Evolutionary conservation across 768 basidiomycete species (phyloP).

Genomic region (Hortiboletus campestris): DNA sequence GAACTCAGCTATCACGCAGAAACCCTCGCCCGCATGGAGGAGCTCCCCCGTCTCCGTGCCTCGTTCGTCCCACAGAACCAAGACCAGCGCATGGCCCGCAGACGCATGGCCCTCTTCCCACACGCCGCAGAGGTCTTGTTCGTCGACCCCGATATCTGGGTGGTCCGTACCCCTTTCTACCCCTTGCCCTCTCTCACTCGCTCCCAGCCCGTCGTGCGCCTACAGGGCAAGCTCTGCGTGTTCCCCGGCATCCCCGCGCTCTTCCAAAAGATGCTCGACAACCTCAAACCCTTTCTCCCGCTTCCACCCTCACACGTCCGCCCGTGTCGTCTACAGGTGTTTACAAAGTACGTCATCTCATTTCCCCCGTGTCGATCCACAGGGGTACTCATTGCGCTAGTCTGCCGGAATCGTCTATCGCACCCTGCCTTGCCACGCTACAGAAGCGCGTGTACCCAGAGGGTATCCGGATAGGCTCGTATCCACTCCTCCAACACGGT

Average conservation of each 20-base stretch:
- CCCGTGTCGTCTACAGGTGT: slow-evolving; percentile 78
- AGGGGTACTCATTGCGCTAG: slow-evolving; percentile 27
- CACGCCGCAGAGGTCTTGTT: slow-evolving; percentile 74
- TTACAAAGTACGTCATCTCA: slow-evolving; percentile 58
- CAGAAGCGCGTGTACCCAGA: slow-evolving; percentile 70
- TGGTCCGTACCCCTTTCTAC: slow-evolving; percentile 45
- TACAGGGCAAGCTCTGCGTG: slow-evolving; percentile 84
- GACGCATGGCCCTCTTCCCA: slow-evolving; percentile 92
- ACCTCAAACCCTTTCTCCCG: slow-evolving; percentile 69
- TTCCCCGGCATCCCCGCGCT: slow-evolving; percentile 89
- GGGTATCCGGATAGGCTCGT: slow-evolving; percentile 81
- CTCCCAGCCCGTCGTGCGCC: slow-evolving; percentile 75
- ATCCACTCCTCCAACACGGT: slow-evolving; percentile 57
- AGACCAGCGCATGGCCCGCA: slow-evolving; percentile 73
- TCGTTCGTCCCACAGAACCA: slow-evolving; percentile 53
- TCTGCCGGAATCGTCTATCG: slow-evolving; percentile 77
- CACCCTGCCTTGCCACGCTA: slow-evolving; percentile 81
- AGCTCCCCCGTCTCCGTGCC: slow-evolving; percentile 40
- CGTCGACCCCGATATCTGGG: slow-evolving; percentile 80
- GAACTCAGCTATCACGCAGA: slow-evolving; percentile 72
- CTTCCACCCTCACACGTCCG: slow-evolving; percentile 74
- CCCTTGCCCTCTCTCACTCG: background rate
- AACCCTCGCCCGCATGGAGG: slow-evolving; percentile 71
- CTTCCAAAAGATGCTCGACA: slow-evolving; percentile 79
- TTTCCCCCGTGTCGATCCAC: background rate